Base-by-base conservation (phyloP, 2,329 filamentous ascomycete genomes). In the Diplodia intermedia region DNA sequence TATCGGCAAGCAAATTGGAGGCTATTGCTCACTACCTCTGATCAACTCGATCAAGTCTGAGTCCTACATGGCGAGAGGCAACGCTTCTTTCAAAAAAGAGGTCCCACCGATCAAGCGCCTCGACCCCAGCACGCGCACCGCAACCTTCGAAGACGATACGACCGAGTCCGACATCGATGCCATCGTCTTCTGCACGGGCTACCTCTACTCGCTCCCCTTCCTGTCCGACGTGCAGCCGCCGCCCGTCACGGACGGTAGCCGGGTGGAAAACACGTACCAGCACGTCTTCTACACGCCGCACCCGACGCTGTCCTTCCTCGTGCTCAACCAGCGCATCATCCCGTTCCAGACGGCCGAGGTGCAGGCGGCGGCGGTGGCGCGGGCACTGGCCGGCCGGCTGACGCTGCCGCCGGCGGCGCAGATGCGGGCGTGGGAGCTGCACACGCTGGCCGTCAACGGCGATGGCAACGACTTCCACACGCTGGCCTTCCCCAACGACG, bases 181-280 rank as follows among this genome's bases (percentile, higher is more conserved):
- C 1, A 81, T 97, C 6, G 77, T 98, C 33, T 97, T 94, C 78
- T 94, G 92, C 77, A 97, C 94, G 0, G 94, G 94, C 0, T 98
- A 96, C 74, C 86, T 97, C 68, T 97, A 92, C 79, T 89, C 90
- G 5, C 91, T 91, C 68, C 93, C 93, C 0, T 97, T 97, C 74
- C 76, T 89, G 0, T 73, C 84, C 2, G 47, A 69, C 20, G 2
- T 65, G 18, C 31, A 52, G 8, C 84, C 88, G 0, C 82, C 86
- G 0, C 76, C 93, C 1, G 84, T 94, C 67, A 89, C 86, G 0
- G 86, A 88, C 66, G 94, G 94, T 0, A 86, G 85, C 40, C 86
- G 91, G 33, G 89, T 94, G 0, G 83, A 89, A 69, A 88, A 90
- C 40, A 80, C 94, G 3, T 97, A 93, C 77, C 84, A 92, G 71